Conservation (phyloP, 345 rosid species). For the Diplotaxis tenuifolia region DNA sequence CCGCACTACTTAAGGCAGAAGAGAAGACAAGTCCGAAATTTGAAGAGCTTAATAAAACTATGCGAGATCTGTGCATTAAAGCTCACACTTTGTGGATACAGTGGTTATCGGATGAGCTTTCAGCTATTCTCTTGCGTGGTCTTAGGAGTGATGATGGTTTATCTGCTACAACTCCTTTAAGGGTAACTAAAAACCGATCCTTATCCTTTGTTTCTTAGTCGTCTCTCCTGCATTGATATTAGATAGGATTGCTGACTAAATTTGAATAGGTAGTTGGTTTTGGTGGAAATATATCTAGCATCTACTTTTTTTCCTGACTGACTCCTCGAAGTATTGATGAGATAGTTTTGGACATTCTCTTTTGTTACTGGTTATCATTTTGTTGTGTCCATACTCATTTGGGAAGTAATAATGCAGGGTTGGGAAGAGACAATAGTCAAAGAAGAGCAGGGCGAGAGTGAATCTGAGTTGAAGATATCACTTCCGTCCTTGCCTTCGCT, state of each 20-base stretch:
- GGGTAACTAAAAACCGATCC: constrained; percentile 46
- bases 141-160: constrained; percentile 81
- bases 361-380: background rate
- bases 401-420: constrained; percentile 57
- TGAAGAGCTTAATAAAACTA: constrained; percentile 57
- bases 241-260: background rate
- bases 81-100: constrained; percentile 91
- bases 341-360: constrained; percentile 11
- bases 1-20: constrained; percentile 81
- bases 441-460: constrained; percentile 71
- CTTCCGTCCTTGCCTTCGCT: constrained; percentile 97
- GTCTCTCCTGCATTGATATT: background rate
- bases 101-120: constrained; percentile 85
- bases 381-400: constrained; percentile 28
- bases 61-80: constrained; percentile 71
- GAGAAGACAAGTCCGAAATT: constrained; percentile 75
- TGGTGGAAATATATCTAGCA: background rate
- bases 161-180: constrained; percentile 64
- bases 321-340: background rate
- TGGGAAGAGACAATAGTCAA: constrained; percentile 95
- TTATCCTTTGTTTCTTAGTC: constrained; percentile 15
- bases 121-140: constrained; percentile 64
- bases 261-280: background rate
- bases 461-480: constrained; percentile 81
- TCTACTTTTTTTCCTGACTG: background rate